phyloP scores from a whole-genome alignment of 345 rosid species.

The Lagerstroemia speciosa region DNA sequence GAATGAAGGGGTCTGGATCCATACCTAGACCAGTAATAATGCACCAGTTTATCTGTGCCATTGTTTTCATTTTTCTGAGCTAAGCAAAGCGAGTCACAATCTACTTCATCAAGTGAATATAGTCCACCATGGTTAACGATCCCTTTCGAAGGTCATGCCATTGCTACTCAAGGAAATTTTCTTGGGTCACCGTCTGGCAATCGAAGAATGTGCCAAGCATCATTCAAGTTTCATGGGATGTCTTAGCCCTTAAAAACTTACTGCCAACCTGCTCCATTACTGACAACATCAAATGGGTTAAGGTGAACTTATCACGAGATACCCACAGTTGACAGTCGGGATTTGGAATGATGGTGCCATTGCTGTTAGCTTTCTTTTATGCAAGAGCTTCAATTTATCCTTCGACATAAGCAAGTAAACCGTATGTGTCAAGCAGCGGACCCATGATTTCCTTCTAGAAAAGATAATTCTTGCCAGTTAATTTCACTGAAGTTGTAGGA shows the following conservation, averaged over 20 bases:
- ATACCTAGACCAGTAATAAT: too few relatives aligned
- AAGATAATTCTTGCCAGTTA: background rate
- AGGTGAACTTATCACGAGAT: background rate
- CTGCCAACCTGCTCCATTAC: background rate
- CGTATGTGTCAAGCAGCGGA: background rate
- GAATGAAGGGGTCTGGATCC: too few relatives aligned
- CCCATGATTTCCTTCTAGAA: background rate
- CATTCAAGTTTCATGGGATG: background rate
- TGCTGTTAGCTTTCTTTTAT: background rate
- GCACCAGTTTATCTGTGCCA: too few relatives aligned
- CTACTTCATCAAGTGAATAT: background rate
- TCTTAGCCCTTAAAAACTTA: background rate
- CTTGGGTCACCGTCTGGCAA: background rate
- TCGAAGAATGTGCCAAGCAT: background rate
- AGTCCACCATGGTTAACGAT: too few relatives aligned
- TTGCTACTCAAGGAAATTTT: background rate
- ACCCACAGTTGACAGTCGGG: background rate
- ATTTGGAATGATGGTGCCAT: background rate
- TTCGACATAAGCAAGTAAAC: background rate
- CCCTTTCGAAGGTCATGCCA: background rate
- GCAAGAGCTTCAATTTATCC: background rate
- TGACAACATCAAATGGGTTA: background rate
- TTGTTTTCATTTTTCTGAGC: too few relatives aligned
- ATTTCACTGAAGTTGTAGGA: too few relatives aligned
- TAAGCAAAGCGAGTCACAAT: too few relatives aligned